Conservation (phyloP, 371 early-diverging fungal genomes). For the Parasitella parasitica region DNA sequence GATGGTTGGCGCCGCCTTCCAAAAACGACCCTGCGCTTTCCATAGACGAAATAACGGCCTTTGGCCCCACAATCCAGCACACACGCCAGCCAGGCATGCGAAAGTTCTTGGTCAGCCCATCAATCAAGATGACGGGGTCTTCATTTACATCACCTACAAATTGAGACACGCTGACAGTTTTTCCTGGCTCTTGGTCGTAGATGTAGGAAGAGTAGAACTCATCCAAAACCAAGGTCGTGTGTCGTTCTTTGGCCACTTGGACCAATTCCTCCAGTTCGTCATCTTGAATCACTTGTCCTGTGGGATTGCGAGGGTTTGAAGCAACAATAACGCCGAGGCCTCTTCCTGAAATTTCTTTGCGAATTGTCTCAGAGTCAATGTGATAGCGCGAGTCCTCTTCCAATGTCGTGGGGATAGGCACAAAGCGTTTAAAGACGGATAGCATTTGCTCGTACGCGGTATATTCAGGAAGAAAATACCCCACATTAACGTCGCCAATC, state of each 20-base stretch:
- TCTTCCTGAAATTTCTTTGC: constrained; percentile 43
- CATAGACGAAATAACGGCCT: constrained; percentile 49
- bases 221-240: constrained; percentile 49
- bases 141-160: constrained; percentile 48
- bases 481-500: constrained; percentile 52
- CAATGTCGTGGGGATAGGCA: constrained; percentile 52
- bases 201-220: constrained; percentile 57
- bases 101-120: constrained; percentile 49
- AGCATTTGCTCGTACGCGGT: constrained; percentile 53
- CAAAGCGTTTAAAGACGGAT: constrained; percentile 50
- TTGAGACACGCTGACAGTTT: constrained; percentile 37
- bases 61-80: constrained; percentile 56
- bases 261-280: constrained; percentile 40
- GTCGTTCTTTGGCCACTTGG: constrained; percentile 34
- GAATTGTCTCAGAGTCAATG: constrained; percentile 37
- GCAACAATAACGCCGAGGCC: constrained; percentile 51
- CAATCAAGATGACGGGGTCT: constrained; percentile 49
- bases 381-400: constrained; percentile 43
- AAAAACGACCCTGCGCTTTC: constrained; percentile 48
- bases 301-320: constrained; percentile 57
- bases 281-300: constrained; percentile 50
- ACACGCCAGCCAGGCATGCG: constrained; percentile 58
- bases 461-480: constrained; percentile 57
- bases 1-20: constrained; percentile 57
- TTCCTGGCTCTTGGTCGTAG: constrained; percentile 40